A percentile compares a stretch with the other conserved stretches of the same genome.
These are phyloP conservation scores for Macrotyloma uniflorum DNA, from an alignment of 306 rosid species.

Conservation along the genomic window DNA sequence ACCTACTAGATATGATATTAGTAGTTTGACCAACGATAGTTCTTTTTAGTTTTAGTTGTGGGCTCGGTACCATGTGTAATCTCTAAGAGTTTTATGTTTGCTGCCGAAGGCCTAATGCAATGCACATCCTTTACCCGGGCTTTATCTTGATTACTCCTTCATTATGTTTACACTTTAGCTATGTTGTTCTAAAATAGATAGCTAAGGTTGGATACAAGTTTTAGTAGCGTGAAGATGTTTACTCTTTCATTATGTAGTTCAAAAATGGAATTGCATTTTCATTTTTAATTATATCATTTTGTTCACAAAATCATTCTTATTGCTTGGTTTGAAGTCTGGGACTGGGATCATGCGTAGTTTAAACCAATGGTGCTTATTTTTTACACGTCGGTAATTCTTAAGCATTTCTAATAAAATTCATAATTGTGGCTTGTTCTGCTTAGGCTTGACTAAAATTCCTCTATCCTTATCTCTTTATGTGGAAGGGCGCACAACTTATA, in stretches of 20 bases:
- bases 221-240: neutral
- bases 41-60: slow-evolving; percentile 17
- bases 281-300: neutral
- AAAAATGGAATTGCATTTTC: neutral
- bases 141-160: too few relatives aligned
- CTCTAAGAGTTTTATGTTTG: neutral
- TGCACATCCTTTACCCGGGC: neutral
- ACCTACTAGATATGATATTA: neutral
- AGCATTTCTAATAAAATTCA: slow-evolving; percentile 1
- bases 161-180: neutral
- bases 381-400: neutral
- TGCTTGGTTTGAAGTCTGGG: slow-evolving; percentile 1
- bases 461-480: neutral
- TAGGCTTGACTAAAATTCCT: slow-evolving; percentile 7
- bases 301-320: neutral
- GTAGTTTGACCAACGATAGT: slow-evolving; percentile 23
- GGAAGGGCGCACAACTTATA: neutral
- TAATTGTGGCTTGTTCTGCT: neutral
- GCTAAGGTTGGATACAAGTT: too few relatives aligned
- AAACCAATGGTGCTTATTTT: neutral
- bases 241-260: neutral
- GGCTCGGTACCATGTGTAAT: neutral
- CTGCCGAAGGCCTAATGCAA: neutral
- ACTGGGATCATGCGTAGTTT: neutral
- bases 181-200: neutral